A percentile compares a stretch with the other conserved stretches of the same genome.
Conservation (phyloP, 2,329 filamentous ascomycete genomes). For the Emergomyces africanus region DNA sequence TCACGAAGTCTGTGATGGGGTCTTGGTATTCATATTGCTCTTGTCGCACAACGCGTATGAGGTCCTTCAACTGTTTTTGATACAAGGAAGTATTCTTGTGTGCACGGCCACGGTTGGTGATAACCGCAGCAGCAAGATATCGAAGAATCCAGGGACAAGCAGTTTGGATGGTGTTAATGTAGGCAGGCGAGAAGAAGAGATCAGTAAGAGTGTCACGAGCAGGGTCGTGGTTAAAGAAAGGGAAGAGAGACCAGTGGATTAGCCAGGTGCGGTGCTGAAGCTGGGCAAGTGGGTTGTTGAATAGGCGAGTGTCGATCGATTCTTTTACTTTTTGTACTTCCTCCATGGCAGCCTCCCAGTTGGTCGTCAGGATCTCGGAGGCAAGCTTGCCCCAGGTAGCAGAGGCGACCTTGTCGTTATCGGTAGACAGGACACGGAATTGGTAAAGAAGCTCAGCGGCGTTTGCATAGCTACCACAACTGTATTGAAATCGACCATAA, state of each 20-base stretch:
- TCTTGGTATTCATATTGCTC: slow-evolving; percentile 97
- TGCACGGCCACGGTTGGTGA: slow-evolving; percentile 73
- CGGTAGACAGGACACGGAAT: slow-evolving; percentile 94
- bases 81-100: slow-evolving; percentile 69
- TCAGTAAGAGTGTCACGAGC: slow-evolving; percentile 86
- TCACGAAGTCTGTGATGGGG: slow-evolving; percentile 91
- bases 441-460: slow-evolving; percentile 91
- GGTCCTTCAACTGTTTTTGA: slow-evolving; percentile 97
- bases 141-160: slow-evolving; percentile 92
- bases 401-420: slow-evolving; percentile 92
- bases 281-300: slow-evolving; percentile 91
- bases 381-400: slow-evolving; percentile 98
- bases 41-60: slow-evolving; percentile 89
- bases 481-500: slow-evolving; percentile 95
- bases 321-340: slow-evolving; percentile 85
- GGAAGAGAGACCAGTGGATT: slow-evolving; percentile 97
- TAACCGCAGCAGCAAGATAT: slow-evolving; percentile 87
- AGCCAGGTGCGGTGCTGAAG: slow-evolving; percentile 94
- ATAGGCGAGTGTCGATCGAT: slow-evolving; percentile 83
- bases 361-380: slow-evolving; percentile 84
- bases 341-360: slow-evolving; percentile 90
- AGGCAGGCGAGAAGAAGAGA: slow-evolving; percentile 90
- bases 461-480: slow-evolving; percentile 83
- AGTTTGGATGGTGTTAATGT: slow-evolving; percentile 99
- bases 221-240: slow-evolving; percentile 93